Base-by-base conservation (phyloP, 257 asterid species). In the Petrea volubilis region DNA sequence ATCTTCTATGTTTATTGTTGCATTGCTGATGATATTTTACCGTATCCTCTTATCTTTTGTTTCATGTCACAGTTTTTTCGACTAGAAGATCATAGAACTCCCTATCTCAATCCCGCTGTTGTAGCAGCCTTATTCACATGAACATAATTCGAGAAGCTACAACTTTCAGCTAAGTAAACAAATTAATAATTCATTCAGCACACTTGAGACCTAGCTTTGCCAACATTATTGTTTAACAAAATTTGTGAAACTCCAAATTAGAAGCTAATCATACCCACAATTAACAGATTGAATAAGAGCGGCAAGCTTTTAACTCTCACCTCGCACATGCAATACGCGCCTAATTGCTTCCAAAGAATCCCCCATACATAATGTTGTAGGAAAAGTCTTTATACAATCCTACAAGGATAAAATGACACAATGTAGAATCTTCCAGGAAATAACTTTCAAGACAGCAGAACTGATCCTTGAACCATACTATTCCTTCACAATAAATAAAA, bases 361-460 rank as follows among this genome's bases (percentile, higher is more conserved):
- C 34, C 98, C 96, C 90, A 88, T 75, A 67, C 99, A 91, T 67
- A 92, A 78, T 49, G 98, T 83, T 44, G 88, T 71, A 33, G 97
- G 88, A 80, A 94, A 94, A 60, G 92, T 82, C 81, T 65, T 91
- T 80, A 81, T 91, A 84, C 98, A 94, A 57, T 94, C 99, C 99
- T 91, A 71, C 81, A 84, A 80, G 58, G 36, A 59, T 34, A 73
- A 46, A 61, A 67, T 6, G n/a, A 21, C 59, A 43, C 13, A 24
- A 17, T 63, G 59, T 43, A 66, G 14, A 29, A 58, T 10, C 65
- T 50, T 12, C 25, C 28, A 21, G 58, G 60, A 70, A 40, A 31
- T 31, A 66, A 38, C 33, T 33, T 17, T 52, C 44, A 69, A 47
- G 64, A 43, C 61, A 51, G 14, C 15, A 6, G 47, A 47, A 55